These are phyloP conservation scores for Raphanus raphanistrum DNA, from an alignment of 345 rosid genomes.

Conservation along the genomic window DNA sequence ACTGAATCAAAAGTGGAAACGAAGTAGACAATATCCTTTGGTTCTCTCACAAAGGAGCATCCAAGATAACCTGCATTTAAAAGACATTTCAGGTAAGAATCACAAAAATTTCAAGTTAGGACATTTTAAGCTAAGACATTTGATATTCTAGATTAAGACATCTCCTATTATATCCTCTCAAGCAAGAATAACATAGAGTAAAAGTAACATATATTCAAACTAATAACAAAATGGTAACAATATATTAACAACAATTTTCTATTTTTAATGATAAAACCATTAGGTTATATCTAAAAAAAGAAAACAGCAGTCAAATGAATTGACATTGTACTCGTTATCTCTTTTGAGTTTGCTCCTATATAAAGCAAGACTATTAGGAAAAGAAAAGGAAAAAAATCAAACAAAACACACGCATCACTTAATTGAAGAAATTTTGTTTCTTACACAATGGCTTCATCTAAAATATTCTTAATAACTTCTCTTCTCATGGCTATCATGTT, in stretches of 20 bases:
- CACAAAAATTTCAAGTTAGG: too few relatives aligned
- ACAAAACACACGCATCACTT: not conserved
- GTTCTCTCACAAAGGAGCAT: too few relatives aligned
- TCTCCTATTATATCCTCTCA: too few relatives aligned
- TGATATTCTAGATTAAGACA: too few relatives aligned
- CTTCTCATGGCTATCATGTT: constrained; percentile 5
- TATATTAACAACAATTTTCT: not conserved
- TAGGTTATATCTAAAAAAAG: constrained; percentile 19
- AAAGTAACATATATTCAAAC: not conserved
- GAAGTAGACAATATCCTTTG: too few relatives aligned
- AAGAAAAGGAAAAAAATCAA: not conserved
- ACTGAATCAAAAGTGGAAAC: too few relatives aligned
- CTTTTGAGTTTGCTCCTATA: constrained; percentile 7
- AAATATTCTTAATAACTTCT: not conserved
- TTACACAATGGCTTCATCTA: constrained; percentile 22
- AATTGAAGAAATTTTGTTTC: not conserved
- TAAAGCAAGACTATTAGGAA: constrained; percentile 10
- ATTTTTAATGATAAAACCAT: constrained; percentile 3
- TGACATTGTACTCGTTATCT: not conserved
- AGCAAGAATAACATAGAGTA: too few relatives aligned
- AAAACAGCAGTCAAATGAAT: not conserved
- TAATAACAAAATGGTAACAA: constrained; percentile 1
- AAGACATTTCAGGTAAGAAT: too few relatives aligned
- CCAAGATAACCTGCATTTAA: too few relatives aligned
- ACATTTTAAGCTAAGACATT: too few relatives aligned